These are phyloP conservation scores for Talaromyces sp. DNA, from an alignment of 2,329 filamentous ascomycete genomes.

Conservation along the genomic window DNA sequence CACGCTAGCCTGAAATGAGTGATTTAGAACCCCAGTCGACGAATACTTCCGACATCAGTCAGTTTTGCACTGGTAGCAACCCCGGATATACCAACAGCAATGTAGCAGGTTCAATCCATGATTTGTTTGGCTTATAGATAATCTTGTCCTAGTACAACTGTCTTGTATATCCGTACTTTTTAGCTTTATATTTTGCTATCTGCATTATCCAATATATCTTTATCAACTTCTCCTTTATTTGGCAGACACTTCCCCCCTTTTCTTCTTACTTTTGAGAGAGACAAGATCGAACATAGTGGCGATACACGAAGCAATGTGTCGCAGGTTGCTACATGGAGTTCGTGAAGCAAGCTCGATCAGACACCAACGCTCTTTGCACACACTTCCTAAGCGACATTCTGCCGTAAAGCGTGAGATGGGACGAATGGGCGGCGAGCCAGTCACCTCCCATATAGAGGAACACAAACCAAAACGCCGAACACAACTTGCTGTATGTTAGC, in stretches of 20 bases:
- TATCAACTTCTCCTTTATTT: neutral
- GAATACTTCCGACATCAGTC: neutral
- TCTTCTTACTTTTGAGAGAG: neutral
- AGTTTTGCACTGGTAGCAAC: neutral
- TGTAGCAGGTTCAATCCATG: neutral
- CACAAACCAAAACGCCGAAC: constrained; percentile 15
- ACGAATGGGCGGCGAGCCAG: neutral
- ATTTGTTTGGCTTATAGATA: neutral
- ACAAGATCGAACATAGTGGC: neutral
- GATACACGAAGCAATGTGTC: neutral
- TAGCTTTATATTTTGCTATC: neutral
- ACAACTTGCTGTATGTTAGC: constrained; percentile 12
- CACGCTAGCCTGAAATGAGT: constrained; percentile 1
- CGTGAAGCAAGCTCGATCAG: neutral
- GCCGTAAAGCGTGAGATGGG: neutral
- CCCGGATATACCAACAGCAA: neutral
- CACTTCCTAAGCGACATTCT: neutral
- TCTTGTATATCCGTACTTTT: neutral
- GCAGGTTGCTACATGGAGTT: neutral
- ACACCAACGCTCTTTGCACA: neutral
- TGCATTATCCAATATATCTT: neutral
- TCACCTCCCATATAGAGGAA: neutral
- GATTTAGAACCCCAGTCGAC: neutral
- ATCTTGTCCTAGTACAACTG: neutral
- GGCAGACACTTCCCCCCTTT: neutral